Conservation (phyloP, 2,329 filamentous ascomycete genomes). For the Furcasterigmium furcatum region DNA sequence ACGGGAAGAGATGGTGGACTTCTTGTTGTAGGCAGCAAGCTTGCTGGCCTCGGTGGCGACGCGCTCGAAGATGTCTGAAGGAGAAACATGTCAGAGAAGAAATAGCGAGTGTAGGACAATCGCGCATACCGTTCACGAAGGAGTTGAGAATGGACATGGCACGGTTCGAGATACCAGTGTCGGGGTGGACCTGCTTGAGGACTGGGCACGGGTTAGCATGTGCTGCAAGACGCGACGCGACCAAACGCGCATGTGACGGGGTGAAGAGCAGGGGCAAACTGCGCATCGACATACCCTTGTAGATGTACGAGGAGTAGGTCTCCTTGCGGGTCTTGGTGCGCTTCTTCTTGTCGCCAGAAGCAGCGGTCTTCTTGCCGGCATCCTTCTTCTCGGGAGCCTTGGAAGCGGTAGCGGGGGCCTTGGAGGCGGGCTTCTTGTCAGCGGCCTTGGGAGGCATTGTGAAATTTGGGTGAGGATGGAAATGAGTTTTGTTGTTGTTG, state of each 20-base stretch:
- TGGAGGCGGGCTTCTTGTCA: conserved; percentile 98
- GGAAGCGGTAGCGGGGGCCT: conserved; percentile 77
- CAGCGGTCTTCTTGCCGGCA: conserved; percentile 98
- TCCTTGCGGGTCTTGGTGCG: conserved; percentile 99
- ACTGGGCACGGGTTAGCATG: too few species aligned
- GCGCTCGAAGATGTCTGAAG: conserved; percentile 95
- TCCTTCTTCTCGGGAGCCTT: conserved; percentile 93
- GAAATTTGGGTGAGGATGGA: conserved; percentile 17
- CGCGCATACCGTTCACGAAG: conserved; percentile 89
- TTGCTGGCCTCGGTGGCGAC: conserved; percentile 98
- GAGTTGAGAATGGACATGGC: conserved; percentile 99
- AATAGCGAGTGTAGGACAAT: too few species aligned
- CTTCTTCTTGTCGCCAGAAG: conserved; percentile 99
- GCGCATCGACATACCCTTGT: conserved; percentile 74
- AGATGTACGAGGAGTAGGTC: conserved; percentile 99
- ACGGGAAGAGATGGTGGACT: conserved; percentile 98
- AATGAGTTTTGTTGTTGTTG: conserved; percentile 5
- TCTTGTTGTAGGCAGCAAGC: conserved; percentile 99
- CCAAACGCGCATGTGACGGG: background rate
- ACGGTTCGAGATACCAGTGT: conserved; percentile 99
- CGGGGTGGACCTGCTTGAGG: conserved; percentile 99
- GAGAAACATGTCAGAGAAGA: background rate
- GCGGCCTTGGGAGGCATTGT: conserved; percentile 98
- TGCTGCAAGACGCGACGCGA: conserved; percentile 2
- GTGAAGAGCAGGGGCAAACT: too few species aligned